Base-by-base conservation (phyloP, 2,329 filamentous ascomycete genomes). In the Septoria petroselini region DNA sequence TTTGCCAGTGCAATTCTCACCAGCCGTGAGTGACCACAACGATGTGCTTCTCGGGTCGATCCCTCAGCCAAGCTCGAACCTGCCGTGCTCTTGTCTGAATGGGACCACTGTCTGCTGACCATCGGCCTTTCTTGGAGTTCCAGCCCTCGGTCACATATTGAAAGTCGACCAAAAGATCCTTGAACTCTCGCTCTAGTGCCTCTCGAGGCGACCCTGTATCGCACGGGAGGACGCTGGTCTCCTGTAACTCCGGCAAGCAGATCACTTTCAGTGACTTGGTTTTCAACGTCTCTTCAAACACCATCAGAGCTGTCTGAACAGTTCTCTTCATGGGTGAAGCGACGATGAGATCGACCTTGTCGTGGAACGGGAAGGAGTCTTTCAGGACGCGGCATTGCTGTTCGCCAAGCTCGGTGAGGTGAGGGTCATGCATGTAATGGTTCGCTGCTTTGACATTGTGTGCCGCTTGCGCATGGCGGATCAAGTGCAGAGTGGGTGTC, bases 251-350 rank as follows among this genome's bases (percentile, higher is more conserved):
- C 0, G 88, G 88, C 9, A 93, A 71, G 1, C 84, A 82, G 19
- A 85, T 70, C 43, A 94, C 66, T 35, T 72, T 77, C 48, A 77
- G 65, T 3, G 72, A 71, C 47, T 71, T 70, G 23, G 43, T 29
- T 17, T 74, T 62, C 43, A 81, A 75, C 1, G 73, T 75, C 0
- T 80, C 73, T 14, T 76, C 77, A 68, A 95, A 94, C 38, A 81
- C 78, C 46, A 82, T 71, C 23, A 89, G 75, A 27, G 85, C 84
- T 2, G 90, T 95, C 70, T 88, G 82, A 38, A 95, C 76, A 1
- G 90, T 94, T 54, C 90, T 82, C 42, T 85, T 83, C 58, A 95
- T 77, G 4, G 90, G 89, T 1, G 88, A 93, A 31, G 88, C 83
- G 17, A 90, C 78, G 9, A 95, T 77, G 59, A 86, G 77, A 3